Evolutionary conservation across 179 eudicot species (phyloP).

Genomic region (Gypsophila paniculata): DNA sequence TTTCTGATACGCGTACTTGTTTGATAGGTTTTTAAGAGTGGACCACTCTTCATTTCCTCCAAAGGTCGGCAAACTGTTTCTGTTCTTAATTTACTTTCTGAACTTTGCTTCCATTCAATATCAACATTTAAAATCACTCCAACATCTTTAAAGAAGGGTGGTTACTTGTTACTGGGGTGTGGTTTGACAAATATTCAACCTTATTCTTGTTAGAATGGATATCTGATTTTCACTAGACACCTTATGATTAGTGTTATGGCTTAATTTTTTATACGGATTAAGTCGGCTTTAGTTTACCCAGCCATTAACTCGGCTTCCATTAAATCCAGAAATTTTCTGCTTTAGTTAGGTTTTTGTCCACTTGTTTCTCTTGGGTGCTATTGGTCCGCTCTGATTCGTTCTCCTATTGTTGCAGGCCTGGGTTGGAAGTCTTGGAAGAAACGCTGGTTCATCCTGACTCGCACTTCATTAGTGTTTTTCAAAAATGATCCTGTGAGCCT

Average conservation of each 20-base stretch:
- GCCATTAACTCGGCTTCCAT: background rate
- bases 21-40: constrained; percentile 90
- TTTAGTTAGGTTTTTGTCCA: background rate
- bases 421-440: constrained; percentile 99
- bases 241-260: background rate
- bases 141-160: background rate
- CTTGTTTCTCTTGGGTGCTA: background rate
- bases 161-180: background rate
- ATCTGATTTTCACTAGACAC: background rate
- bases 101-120: background rate
- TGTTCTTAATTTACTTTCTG: background rate
- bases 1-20: constrained; percentile 16
- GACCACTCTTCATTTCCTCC: constrained; percentile 94
- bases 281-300: background rate
- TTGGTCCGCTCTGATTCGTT: background rate
- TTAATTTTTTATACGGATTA: background rate
- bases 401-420: constrained; percentile 57
- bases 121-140: background rate
- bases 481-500: constrained; percentile 92
- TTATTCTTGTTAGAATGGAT: background rate
- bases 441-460: constrained; percentile 97
- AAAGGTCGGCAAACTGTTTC: constrained; percentile 59
- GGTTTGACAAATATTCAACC: background rate
- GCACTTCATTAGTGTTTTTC: constrained; percentile 93
- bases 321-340: background rate